Percentiles rank a stretch among this genome's conserved stretches.
phyloP scores from a whole-genome alignment of 495 filamentous ascomycete species.

The Friedmanniomyces endolithicus region DNA sequence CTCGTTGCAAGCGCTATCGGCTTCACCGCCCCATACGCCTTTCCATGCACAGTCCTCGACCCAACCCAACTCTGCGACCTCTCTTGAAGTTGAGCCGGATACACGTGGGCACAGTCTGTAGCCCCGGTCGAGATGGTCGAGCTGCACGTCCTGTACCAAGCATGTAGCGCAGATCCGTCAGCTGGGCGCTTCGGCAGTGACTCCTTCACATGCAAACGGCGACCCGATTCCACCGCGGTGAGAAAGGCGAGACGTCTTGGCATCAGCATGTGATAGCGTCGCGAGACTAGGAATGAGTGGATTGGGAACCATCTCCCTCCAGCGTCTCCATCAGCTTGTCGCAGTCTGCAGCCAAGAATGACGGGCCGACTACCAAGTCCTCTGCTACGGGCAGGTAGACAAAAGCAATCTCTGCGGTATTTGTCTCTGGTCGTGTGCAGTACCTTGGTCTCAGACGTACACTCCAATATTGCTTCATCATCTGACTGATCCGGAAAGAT shows the following conservation, averaged over 20 bases:
- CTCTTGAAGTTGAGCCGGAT: background rate
- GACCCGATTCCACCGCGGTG: background rate
- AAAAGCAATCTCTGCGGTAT: too few relatives aligned
- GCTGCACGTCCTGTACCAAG: background rate
- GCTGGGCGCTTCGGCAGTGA: background rate
- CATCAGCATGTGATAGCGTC: background rate
- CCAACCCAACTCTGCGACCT: background rate
- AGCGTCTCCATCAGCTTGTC: background rate
- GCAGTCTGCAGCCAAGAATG: background rate
- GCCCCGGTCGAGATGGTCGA: background rate
- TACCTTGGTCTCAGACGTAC: too few relatives aligned
- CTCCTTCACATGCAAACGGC: too few relatives aligned
- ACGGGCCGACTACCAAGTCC: too few relatives aligned
- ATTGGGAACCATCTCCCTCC: background rate
- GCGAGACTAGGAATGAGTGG: too few relatives aligned
- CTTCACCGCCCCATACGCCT: too few relatives aligned
- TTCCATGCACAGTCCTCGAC: background rate
- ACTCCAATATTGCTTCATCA: too few relatives aligned
- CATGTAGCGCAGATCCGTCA: background rate
- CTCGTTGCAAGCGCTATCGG: too few relatives aligned
- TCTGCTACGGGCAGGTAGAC: too few relatives aligned
- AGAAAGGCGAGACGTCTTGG: background rate
- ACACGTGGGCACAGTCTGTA: background rate
- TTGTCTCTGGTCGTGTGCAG: too few relatives aligned
- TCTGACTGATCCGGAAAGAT: too few relatives aligned